Evolutionary conservation across 768 basidiomycete genomes (phyloP).

Genomic region (Lactifluus subvellereus): DNA sequence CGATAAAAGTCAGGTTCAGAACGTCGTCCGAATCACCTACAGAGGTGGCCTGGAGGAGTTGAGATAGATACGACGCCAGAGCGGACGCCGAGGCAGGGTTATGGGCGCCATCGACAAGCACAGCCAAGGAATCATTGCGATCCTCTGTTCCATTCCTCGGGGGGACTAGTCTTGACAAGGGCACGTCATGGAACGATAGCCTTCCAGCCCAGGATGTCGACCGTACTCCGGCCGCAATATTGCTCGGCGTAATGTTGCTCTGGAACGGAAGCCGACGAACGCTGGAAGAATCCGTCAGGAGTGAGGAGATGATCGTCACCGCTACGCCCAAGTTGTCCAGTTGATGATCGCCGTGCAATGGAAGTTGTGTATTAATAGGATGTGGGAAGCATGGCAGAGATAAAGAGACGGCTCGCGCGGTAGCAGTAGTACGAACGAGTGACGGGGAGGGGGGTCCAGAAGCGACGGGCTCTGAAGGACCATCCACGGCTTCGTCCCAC

Average conservation of each 20-base stretch:
- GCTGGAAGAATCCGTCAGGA: constrained; percentile 41
- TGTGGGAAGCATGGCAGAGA: constrained; percentile 40
- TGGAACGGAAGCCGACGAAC: constrained; percentile 21
- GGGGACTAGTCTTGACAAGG: constrained; percentile 17
- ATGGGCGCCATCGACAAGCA: constrained; percentile 92
- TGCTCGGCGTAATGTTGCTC: constrained; percentile 41
- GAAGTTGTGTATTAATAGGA: constrained; percentile 46
- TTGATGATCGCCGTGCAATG: constrained; percentile 79
- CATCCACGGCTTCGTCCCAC: constrained; percentile 36
- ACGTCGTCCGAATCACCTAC: constrained; percentile 24
- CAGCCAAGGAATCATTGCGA: constrained; percentile 26
- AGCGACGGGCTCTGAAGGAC: constrained; percentile 25
- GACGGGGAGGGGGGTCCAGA: constrained; percentile 31
- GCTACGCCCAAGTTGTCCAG: constrained; percentile 76
- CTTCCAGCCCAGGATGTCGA: constrained; percentile 74
- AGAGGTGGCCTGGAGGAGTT: constrained; percentile 32
- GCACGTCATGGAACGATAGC: constrained; percentile 58
- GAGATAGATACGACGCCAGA: constrained; percentile 59
- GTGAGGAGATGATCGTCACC: constrained; percentile 50
- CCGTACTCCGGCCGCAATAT: constrained; percentile 53
- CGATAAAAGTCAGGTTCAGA: constrained; percentile 57
- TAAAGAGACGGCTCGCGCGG: constrained; percentile 40
- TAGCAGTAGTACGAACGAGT: constrained; percentile 31
- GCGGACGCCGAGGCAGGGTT: constrained; percentile 72
- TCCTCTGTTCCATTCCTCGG: neutral